These are phyloP conservation scores for Leishmania tropica DNA, from an alignment of 208 protist genomes.

Conservation along the genomic window DNA sequence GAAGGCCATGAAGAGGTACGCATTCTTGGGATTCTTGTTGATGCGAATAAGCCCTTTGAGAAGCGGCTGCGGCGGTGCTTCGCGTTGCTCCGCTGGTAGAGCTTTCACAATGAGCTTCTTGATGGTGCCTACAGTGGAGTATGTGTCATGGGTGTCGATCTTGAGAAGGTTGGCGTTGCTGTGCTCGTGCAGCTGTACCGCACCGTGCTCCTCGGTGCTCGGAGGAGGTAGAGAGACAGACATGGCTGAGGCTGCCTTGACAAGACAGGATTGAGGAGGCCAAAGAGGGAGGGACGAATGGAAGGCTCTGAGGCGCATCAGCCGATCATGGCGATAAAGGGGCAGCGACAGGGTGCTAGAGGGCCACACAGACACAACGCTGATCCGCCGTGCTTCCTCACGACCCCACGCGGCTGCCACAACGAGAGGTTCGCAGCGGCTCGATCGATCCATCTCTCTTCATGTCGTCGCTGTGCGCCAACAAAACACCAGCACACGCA, in stretches of 20 bases:
- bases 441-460: neutral
- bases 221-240: slow-evolving; percentile 10
- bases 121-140: slow-evolving; percentile 73
- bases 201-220: slow-evolving; percentile 7
- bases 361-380: neutral
- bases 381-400: neutral
- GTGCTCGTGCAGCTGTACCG: slow-evolving; percentile 61
- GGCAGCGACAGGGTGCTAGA: neutral
- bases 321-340: neutral
- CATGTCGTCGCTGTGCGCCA: neutral
- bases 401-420: neutral
- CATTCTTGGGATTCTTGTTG: slow-evolving; percentile 85
- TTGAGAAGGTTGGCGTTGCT: slow-evolving; percentile 90
- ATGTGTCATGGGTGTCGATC: slow-evolving; percentile 86
- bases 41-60: slow-evolving; percentile 80
- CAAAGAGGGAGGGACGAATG: neutral
- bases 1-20: slow-evolving; percentile 84
- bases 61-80: slow-evolving; percentile 42
- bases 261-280: slow-evolving; percentile 9
- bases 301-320: neutral
- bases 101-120: slow-evolving; percentile 80
- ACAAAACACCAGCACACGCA: neutral
- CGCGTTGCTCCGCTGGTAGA: slow-evolving; percentile 28
- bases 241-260: slow-evolving; percentile 5
- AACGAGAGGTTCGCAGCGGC: neutral